phyloP scores from a whole-genome alignment of 2,329 filamentous ascomycete genomes.

The Trichoderma gracile region DNA sequence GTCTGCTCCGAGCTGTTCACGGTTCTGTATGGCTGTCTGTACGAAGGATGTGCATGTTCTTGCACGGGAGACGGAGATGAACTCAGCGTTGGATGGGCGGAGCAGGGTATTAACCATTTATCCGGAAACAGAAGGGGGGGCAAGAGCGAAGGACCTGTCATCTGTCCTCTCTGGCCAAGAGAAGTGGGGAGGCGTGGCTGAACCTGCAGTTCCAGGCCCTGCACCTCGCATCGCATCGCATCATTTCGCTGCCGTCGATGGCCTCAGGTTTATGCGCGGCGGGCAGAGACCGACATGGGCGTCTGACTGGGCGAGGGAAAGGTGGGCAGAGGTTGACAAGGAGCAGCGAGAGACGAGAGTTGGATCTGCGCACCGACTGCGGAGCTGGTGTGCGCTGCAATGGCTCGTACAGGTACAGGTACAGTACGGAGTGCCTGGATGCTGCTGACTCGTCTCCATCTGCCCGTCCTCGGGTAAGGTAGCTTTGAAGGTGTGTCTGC shows the following conservation, averaged over 20 bases:
- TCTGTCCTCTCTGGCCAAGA: neutral
- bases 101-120: constrained; percentile 18
- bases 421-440: neutral
- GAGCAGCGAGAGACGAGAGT: neutral
- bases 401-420: neutral
- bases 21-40: neutral
- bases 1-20: neutral
- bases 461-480: too few species aligned
- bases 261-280: constrained; percentile 8
- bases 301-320: neutral
- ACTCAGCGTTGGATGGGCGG: constrained; percentile 8
- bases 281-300: neutral
- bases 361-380: constrained; percentile 15
- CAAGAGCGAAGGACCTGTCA: too few species aligned
- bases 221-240: neutral
- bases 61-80: too few species aligned
- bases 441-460: neutral
- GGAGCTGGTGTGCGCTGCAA: neutral
- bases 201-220: constrained; percentile 10
- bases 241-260: constrained; percentile 1
- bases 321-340: neutral
- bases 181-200: neutral
- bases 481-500: too few species aligned
- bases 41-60: constrained; percentile 4
- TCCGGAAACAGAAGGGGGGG: constrained; percentile 3